Conservation (phyloP, 1,284 basidiomycete genomes). For the Cryptococcus jaspeensis region DNA sequence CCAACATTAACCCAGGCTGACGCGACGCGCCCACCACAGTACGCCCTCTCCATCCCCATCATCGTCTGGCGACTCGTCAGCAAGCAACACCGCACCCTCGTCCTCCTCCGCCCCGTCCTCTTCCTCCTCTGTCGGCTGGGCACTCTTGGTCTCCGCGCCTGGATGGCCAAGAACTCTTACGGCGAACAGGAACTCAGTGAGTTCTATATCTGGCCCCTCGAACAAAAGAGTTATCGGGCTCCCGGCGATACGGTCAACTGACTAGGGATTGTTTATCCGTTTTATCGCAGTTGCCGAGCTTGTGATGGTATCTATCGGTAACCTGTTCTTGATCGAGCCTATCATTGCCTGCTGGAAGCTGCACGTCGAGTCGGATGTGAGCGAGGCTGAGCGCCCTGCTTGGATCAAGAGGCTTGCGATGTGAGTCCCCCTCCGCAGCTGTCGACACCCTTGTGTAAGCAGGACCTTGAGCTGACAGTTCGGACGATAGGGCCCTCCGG, state of each 20-base stretch:
- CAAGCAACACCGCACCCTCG: constrained; percentile 12
- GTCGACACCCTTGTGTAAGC: not conserved
- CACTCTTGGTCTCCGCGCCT: constrained; percentile 25
- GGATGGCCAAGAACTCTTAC: constrained; percentile 31
- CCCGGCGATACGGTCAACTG: not conserved
- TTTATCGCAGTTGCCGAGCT: constrained; percentile 29
- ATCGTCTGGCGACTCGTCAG: constrained; percentile 22
- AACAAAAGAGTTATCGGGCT: not conserved
- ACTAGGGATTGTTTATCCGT: not conserved
- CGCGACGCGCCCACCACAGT: constrained; percentile 22
- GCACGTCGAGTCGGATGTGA: constrained; percentile 21
- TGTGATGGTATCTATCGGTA: constrained; percentile 31
- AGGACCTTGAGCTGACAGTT: not conserved
- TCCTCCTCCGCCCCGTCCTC: constrained; percentile 33
- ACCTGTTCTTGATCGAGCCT: constrained; percentile 37
- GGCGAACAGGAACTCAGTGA: constrained; percentile 24
- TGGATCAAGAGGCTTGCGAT: constrained; percentile 18
- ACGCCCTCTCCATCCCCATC: constrained; percentile 19
- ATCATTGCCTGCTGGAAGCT: constrained; percentile 27
- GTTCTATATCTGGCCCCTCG: not conserved
- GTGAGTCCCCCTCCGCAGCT: constrained; percentile 1
- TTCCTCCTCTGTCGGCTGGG: constrained; percentile 28
- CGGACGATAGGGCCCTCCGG: constrained; percentile 4
- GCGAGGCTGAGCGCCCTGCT: constrained; percentile 12
- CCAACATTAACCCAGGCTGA: not conserved